Conservation (phyloP, 2,329 filamentous ascomycete genomes). For the Aspergillus viridinutans region DNA sequence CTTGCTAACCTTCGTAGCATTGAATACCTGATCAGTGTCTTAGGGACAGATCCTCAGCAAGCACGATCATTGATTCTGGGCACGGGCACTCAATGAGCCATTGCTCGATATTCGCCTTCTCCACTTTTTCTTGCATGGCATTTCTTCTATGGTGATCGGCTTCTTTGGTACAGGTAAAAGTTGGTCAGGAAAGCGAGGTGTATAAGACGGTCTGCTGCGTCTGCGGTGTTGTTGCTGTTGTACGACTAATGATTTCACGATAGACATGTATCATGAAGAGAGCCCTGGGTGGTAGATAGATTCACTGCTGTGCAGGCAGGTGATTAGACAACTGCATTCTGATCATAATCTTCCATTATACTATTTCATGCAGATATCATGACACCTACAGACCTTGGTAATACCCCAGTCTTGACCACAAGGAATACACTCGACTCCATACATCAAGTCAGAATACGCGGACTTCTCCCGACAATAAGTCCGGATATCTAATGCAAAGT, state of each 20-base stretch:
- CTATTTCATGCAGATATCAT: no score
- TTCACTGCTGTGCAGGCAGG: neutral
- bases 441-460: no score
- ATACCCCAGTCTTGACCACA: no score
- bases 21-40: conserved; percentile 61
- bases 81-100: conserved; percentile 9
- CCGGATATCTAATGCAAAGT: neutral
- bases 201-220: no score
- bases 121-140: conserved; percentile 6
- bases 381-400: no score
- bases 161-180: neutral
- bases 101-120: conserved; percentile 6
- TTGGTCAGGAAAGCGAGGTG: neutral
- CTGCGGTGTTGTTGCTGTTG: conserved; percentile 10
- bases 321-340: conserved; percentile 2
- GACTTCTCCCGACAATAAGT: no score
- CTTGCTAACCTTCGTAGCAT: conserved; percentile 43
- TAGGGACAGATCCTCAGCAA: conserved; percentile 53
- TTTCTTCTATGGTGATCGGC: neutral
- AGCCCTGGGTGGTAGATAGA: conserved; percentile 3
- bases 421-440: no score
- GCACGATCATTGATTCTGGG: conserved; percentile 45
- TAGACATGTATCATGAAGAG: conserved; percentile 34
- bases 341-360: neutral
- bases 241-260: conserved; percentile 38